phyloP scores from a whole-genome alignment of 768 basidiomycete species.

The Russula sp. region DNA sequence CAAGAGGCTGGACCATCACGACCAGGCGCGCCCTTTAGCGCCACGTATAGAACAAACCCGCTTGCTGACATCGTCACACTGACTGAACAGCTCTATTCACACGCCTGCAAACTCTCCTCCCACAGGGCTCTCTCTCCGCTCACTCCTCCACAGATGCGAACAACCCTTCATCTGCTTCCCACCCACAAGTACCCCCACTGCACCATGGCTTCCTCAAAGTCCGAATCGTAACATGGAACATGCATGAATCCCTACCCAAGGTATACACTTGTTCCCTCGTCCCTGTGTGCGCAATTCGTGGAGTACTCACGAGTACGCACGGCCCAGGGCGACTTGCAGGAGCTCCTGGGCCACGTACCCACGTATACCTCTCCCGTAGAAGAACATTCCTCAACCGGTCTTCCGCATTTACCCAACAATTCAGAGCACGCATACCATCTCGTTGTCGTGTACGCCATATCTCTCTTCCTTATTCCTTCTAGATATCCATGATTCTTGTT shows the following conservation, averaged over 20 bases:
- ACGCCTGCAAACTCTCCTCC: slow-evolving; percentile 53
- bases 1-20: slow-evolving; percentile 24
- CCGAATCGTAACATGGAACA: slow-evolving; percentile 76
- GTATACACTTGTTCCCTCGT: slow-evolving; percentile 37
- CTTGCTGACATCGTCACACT: slow-evolving; percentile 8
- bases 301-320: slow-evolving; percentile 16
- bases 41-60: not conserved
- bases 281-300: not conserved
- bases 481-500: slow-evolving; percentile 30
- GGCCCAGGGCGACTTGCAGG: slow-evolving; percentile 65
- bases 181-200: slow-evolving; percentile 30
- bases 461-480: not conserved
- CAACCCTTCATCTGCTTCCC: slow-evolving; percentile 32
- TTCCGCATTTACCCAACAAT: slow-evolving; percentile 52
- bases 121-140: slow-evolving; percentile 34
- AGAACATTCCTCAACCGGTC: slow-evolving; percentile 32
- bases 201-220: slow-evolving; percentile 56
- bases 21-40: slow-evolving; percentile 22
- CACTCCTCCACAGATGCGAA: slow-evolving; percentile 32
- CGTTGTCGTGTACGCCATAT: slow-evolving; percentile 63
- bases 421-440: slow-evolving; percentile 70
- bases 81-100: slow-evolving; percentile 39
- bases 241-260: slow-evolving; percentile 81
- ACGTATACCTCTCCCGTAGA: slow-evolving; percentile 38
- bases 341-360: slow-evolving; percentile 63